Evolutionary conservation across 2,329 filamentous ascomycete genomes (phyloP).

Genomic region (Colletotrichum falcatum): DNA sequence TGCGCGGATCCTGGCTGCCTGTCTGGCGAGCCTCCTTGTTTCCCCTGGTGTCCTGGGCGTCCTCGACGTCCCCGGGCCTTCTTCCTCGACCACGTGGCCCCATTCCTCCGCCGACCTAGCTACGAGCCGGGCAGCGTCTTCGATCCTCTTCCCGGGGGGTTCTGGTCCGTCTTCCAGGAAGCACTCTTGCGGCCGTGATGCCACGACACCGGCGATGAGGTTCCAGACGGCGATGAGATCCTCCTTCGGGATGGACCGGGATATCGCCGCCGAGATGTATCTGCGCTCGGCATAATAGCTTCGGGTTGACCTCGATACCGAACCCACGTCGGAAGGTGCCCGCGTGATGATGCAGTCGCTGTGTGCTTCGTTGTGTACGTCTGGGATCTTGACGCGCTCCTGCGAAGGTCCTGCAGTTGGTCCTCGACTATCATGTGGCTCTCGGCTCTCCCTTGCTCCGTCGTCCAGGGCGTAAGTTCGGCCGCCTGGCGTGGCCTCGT

Average conservation of each 20-base stretch:
- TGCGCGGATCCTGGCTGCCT: conserved; percentile 34
- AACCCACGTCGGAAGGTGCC: conserved; percentile 20
- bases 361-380: conserved; percentile 40
- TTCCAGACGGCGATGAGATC: conserved; percentile 47
- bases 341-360: conserved; percentile 46
- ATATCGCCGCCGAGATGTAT: conserved; percentile 41
- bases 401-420: conserved; percentile 44
- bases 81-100: conserved; percentile 39
- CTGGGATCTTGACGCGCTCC: conserved; percentile 44
- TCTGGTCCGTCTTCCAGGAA: conserved; percentile 73
- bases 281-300: conserved; percentile 35
- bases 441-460: not conserved
- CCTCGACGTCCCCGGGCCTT: not conserved
- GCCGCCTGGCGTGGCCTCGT: not conserved
- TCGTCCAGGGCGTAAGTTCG: not conserved
- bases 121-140: conserved; percentile 45
- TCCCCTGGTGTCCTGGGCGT: conserved; percentile 4
- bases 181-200: conserved; percentile 94
- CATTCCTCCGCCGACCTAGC: conserved; percentile 46
- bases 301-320: conserved; percentile 16
- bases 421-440: not conserved
- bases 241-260: conserved; percentile 40
- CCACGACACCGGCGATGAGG: conserved; percentile 79
- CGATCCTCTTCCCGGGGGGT: conserved; percentile 44
- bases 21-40: conserved; percentile 22